Percentiles rank a stretch among this genome's conserved stretches.
phyloP scores from a whole-genome alignment of 1,139 yeast species.

The Yamadazyma mexicana region DNA sequence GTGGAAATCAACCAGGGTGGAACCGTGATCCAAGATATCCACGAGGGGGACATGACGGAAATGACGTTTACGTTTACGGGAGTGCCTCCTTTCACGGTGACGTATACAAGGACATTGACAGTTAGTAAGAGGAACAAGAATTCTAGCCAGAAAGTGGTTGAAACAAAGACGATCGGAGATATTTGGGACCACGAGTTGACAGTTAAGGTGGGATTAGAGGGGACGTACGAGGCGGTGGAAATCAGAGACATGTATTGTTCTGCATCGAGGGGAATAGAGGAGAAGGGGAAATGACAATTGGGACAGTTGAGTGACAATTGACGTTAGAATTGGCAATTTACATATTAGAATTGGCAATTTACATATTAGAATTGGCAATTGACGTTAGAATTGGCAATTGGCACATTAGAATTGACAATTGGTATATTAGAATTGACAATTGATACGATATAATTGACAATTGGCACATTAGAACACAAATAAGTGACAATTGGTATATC shows the following conservation, averaged over 20 bases:
- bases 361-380: no score
- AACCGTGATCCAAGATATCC: constrained; percentile 70
- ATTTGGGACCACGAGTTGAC: constrained; percentile 69
- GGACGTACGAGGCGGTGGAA: constrained; percentile 90
- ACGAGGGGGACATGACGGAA: constrained; percentile 86
- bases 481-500: no score
- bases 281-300: no score
- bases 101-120: constrained; percentile 53
- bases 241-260: constrained; percentile 80
- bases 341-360: no score
- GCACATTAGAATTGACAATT: no score
- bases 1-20: constrained; percentile 86
- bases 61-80: constrained; percentile 68
- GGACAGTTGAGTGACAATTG: no score
- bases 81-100: constrained; percentile 68
- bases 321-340: no score
- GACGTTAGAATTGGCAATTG: no score
- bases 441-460: no score
- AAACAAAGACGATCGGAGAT: constrained; percentile 71
- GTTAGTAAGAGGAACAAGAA: constrained; percentile 29
- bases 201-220: constrained; percentile 80
- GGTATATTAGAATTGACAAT: no score
- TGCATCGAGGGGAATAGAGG: constrained; percentile 25
- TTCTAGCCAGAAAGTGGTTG: constrained; percentile 51
- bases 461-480: no score